A percentile compares a stretch with the other conserved stretches of the same genome.
These are phyloP conservation scores for Akanthomyces muscarius DNA, from an alignment of 2,329 filamentous ascomycete genomes.

Conservation along the genomic window DNA sequence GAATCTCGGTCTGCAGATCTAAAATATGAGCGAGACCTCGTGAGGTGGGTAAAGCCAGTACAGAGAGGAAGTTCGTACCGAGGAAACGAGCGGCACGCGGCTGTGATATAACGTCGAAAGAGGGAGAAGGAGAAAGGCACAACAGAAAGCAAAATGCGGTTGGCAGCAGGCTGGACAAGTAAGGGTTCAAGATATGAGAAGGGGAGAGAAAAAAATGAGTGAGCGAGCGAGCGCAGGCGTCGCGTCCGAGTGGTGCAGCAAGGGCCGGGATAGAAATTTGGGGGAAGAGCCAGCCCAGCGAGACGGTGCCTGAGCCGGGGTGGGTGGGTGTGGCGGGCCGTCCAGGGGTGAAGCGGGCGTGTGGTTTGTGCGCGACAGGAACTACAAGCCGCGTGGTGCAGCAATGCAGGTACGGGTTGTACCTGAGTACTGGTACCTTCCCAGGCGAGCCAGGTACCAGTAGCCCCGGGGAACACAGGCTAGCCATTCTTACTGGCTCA, in stretches of 20 bases:
- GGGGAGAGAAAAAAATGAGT: slow-evolving; percentile 17
- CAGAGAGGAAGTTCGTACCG: neutral
- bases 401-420: slow-evolving; percentile 8
- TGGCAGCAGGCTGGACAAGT: neutral
- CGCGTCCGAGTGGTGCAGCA: slow-evolving; percentile 11
- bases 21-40: neutral
- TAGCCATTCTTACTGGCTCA: neutral
- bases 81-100: neutral
- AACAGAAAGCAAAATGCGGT: neutral
- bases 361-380: slow-evolving; percentile 5
- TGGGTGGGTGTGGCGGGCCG: neutral
- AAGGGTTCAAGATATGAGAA: slow-evolving; percentile 8
- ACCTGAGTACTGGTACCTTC: neutral
- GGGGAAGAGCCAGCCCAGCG: slow-evolving; percentile 7
- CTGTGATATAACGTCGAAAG: neutral
- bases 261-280: slow-evolving; percentile 7
- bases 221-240: neutral
- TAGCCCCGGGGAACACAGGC: too few relatives aligned
- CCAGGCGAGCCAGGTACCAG: too few relatives aligned
- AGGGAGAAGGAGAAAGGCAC: neutral
- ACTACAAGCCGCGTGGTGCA: too few relatives aligned
- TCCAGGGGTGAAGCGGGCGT: neutral
- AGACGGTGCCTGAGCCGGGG: slow-evolving; percentile 7
- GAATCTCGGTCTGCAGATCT: neutral
- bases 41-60: neutral